A percentile compares a stretch with the other conserved stretches of the same genome.
phyloP scores from a whole-genome alignment of 1,139 yeast genomes.

The Pneumocystis sp. region DNA sequence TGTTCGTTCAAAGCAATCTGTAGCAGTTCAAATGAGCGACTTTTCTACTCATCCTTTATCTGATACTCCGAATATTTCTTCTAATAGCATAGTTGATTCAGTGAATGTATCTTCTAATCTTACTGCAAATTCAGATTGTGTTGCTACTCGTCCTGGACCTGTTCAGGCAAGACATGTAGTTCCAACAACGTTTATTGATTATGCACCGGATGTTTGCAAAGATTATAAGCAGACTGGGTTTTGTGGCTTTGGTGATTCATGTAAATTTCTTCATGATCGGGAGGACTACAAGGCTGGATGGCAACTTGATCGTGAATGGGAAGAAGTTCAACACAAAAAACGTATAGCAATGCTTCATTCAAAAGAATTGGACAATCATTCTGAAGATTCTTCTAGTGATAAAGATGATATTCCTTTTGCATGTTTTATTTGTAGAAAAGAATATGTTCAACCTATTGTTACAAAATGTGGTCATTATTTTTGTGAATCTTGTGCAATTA shows the following conservation, averaged over 20 bases:
- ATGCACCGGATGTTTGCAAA: constrained; percentile 88
- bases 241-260: constrained; percentile 97
- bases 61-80: background rate
- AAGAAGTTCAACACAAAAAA: constrained; percentile 21
- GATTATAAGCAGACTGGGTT: constrained; percentile 84
- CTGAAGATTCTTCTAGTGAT: constrained; percentile 8
- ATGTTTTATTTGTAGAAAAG: constrained; percentile 48
- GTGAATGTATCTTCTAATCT: background rate
- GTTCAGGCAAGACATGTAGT: background rate
- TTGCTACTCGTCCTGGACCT: background rate
- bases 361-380: background rate
- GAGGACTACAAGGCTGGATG: constrained; percentile 63
- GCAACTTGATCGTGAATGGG: constrained; percentile 65
- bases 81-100: background rate
- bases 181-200: constrained; percentile 62
- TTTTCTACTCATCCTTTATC: background rate
- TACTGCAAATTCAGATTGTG: background rate
- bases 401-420: constrained; percentile 38
- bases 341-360: background rate
- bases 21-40: background rate
- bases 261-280: constrained; percentile 64
- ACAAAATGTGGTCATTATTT: constrained; percentile 54
- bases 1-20: background rate
- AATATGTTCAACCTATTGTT: constrained; percentile 43
- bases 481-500: constrained; percentile 50